Evolutionary conservation across 2,329 filamentous ascomycete species (phyloP).

Genomic region (Drechslerella coelobrocha): DNA sequence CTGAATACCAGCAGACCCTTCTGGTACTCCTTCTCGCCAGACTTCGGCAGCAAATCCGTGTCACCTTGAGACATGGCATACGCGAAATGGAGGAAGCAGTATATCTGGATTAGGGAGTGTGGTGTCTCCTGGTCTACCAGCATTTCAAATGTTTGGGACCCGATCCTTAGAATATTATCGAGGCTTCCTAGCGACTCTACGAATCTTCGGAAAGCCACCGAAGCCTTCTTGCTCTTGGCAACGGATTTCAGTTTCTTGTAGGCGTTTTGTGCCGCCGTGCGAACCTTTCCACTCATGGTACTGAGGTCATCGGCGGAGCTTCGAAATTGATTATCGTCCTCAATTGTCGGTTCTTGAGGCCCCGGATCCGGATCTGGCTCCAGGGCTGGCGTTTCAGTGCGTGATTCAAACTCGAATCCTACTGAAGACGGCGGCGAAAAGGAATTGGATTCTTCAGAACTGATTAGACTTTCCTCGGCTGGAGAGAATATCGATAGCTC

Average conservation of each 20-base stretch:
- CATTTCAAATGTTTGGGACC: constrained; percentile 44
- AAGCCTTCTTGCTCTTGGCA: constrained; percentile 29
- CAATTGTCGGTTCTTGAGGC: background rate
- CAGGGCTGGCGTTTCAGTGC: background rate
- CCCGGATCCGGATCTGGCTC: constrained; percentile 1
- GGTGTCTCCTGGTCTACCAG: constrained; percentile 43
- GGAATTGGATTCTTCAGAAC: background rate
- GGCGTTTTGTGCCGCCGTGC: constrained; percentile 34
- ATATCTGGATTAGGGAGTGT: constrained; percentile 45
- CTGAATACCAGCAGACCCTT: constrained; percentile 36
- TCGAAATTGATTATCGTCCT: constrained; percentile 23
- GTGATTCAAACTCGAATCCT: background rate
- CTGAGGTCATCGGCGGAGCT: constrained; percentile 26
- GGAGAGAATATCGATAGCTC: constrained; percentile 16
- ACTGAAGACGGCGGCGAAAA: background rate
- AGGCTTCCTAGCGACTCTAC: constrained; percentile 39
- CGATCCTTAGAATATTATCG: constrained; percentile 40
- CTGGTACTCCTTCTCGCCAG: constrained; percentile 36
- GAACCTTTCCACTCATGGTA: constrained; percentile 35
- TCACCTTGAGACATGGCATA: constrained; percentile 49
- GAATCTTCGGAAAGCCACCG: constrained; percentile 34
- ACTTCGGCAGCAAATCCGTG: constrained; percentile 32
- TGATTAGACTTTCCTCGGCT: background rate
- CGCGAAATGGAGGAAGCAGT: constrained; percentile 49
- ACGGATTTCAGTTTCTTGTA: constrained; percentile 46